phyloP scores from a whole-genome alignment of 2,329 filamentous ascomycete species.

The Xylariomycetidae sp. region DNA sequence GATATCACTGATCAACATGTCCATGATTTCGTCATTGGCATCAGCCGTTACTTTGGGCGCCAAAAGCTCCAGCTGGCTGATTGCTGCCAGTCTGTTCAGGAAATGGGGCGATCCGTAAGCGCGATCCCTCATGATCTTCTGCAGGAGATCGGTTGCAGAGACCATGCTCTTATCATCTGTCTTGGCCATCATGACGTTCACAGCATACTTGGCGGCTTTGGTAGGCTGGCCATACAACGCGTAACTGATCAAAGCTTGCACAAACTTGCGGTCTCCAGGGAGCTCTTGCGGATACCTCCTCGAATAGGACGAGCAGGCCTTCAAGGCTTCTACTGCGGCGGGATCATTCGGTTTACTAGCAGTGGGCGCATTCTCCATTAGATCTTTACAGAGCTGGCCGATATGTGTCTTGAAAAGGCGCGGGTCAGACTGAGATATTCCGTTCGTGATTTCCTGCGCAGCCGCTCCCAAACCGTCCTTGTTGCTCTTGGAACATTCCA shows the following conservation, averaged over 20 bases:
- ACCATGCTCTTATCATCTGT: slow-evolving; percentile 70
- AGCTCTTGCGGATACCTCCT: slow-evolving; percentile 81
- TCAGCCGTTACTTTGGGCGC: slow-evolving; percentile 69
- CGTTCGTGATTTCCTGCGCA: slow-evolving; percentile 84
- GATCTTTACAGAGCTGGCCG: slow-evolving; percentile 81
- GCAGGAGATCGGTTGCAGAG: slow-evolving; percentile 77
- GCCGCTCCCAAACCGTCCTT: slow-evolving; percentile 71
- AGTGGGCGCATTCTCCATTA: slow-evolving; percentile 75
- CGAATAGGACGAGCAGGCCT: slow-evolving; percentile 89
- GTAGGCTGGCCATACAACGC: slow-evolving; percentile 77
- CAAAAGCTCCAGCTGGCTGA: slow-evolving; percentile 72
- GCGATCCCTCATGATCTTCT: slow-evolving; percentile 70
- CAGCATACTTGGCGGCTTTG: slow-evolving; percentile 85
- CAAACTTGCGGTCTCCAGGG: slow-evolving; percentile 74
- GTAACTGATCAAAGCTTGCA: slow-evolving; percentile 76
- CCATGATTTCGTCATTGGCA: slow-evolving; percentile 69
- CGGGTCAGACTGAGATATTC: slow-evolving; percentile 85
- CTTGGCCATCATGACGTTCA: slow-evolving; percentile 80
- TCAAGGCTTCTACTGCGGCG: slow-evolving; percentile 81
- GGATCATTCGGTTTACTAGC: slow-evolving; percentile 63
- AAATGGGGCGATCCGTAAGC: slow-evolving; percentile 69
- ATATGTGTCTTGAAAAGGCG: slow-evolving; percentile 91
- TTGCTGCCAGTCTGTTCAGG: slow-evolving; percentile 66
- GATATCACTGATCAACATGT: slow-evolving; percentile 71
- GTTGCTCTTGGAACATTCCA: slow-evolving; percentile 81